These are phyloP conservation scores for Lentinula sp. DNA, from an alignment of 768 basidiomycete species.

Conservation along the genomic window DNA sequence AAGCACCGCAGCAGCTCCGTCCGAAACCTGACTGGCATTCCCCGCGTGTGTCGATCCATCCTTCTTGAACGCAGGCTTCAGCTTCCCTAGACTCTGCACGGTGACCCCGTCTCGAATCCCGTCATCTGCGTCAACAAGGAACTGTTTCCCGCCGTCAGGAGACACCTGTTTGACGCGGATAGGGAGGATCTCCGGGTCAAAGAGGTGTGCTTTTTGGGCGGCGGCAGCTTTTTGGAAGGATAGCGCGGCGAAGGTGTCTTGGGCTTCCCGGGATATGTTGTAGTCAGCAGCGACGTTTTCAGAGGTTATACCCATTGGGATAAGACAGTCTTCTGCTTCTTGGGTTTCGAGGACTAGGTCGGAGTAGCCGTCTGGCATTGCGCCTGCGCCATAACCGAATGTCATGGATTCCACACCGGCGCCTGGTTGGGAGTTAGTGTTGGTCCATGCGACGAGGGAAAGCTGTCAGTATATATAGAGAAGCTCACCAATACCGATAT, in stretches of 20 bases:
- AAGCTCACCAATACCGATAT: slow-evolving; percentile 77
- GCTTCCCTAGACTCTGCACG: slow-evolving; percentile 65
- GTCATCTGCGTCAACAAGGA: slow-evolving; percentile 77
- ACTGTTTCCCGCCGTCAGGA: slow-evolving; percentile 69
- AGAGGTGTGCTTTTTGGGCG: slow-evolving; percentile 77
- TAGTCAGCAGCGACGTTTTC: slow-evolving; percentile 85
- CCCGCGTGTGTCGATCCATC: slow-evolving; percentile 77
- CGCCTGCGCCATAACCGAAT: slow-evolving; percentile 57
- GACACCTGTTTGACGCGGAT: slow-evolving; percentile 65
- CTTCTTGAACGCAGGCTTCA: slow-evolving; percentile 82
- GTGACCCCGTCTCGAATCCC: slow-evolving; percentile 86
- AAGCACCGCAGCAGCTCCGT: slow-evolving; percentile 88
- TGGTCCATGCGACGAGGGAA: neutral
- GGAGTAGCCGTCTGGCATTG: slow-evolving; percentile 53
- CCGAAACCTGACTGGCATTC: slow-evolving; percentile 87
- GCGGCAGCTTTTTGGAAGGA: slow-evolving; percentile 83
- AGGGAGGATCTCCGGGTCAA: slow-evolving; percentile 81
- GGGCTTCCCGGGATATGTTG: slow-evolving; percentile 63
- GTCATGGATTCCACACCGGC: slow-evolving; percentile 93
- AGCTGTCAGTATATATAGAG: neutral
- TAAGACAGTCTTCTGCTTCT: slow-evolving; percentile 74
- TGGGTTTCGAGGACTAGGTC: slow-evolving; percentile 59
- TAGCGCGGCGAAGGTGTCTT: slow-evolving; percentile 80
- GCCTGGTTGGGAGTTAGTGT: slow-evolving; percentile 30
- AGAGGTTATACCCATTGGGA: slow-evolving; percentile 93